Evolutionary conservation across 2,329 filamentous ascomycete species (phyloP).

Genomic region (Neofusicoccum sp.): DNA sequence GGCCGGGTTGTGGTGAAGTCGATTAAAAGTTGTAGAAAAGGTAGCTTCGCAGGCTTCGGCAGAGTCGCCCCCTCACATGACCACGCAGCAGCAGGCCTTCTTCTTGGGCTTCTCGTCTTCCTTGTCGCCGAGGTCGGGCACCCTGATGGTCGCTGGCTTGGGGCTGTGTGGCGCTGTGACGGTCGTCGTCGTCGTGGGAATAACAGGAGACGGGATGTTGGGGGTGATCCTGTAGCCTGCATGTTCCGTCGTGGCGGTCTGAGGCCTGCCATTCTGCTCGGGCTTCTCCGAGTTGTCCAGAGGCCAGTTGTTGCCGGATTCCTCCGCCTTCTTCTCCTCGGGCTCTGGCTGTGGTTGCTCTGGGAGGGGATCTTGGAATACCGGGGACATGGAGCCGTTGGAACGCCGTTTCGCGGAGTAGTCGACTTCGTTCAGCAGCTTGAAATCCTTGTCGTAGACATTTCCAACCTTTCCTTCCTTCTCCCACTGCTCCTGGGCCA

Average conservation of each 20-base stretch:
- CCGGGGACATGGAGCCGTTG: slow-evolving; percentile 17
- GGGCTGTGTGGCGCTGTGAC: slow-evolving; percentile 19
- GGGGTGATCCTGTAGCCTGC: slow-evolving; percentile 49
- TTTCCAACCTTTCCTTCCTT: slow-evolving; percentile 83
- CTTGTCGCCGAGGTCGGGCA: slow-evolving; percentile 53
- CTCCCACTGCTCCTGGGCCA: slow-evolving; percentile 95
- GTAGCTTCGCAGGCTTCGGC: neutral
- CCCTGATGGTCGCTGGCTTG: slow-evolving; percentile 46
- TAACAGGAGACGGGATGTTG: slow-evolving; percentile 32
- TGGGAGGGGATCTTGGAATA: slow-evolving; percentile 30
- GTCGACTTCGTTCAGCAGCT: slow-evolving; percentile 70
- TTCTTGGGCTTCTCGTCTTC: slow-evolving; percentile 53
- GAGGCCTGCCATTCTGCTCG: slow-evolving; percentile 12
- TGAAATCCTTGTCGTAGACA: slow-evolving; percentile 83
- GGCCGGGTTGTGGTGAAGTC: neutral
- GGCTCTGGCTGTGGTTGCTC: slow-evolving; percentile 14
- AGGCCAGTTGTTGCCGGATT: neutral
- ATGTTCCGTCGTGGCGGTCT: slow-evolving; percentile 36
- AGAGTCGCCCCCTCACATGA: slow-evolving; percentile 59
- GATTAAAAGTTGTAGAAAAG: neutral
- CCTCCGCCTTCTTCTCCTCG: neutral
- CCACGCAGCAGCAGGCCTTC: slow-evolving; percentile 68
- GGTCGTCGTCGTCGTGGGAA: slow-evolving; percentile 17
- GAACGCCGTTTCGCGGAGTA: neutral
- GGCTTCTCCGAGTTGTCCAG: neutral